Evolutionary conservation across 1,284 basidiomycete genomes (phyloP).

Genomic region (Ceratorhiza oryzae-sativae): DNA sequence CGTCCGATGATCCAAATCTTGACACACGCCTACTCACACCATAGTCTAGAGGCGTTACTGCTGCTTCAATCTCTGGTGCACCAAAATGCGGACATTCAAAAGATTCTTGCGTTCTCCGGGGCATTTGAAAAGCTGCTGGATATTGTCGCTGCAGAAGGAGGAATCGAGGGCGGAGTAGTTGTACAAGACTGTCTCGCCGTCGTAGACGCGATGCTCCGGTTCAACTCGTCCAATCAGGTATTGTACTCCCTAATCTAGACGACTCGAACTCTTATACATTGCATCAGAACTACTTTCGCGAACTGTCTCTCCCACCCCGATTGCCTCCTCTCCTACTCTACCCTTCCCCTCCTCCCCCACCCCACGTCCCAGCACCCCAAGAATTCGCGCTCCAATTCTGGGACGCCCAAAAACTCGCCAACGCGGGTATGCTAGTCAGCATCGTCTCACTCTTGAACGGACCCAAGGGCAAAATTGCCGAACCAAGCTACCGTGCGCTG

Average conservation of each 20-base stretch:
- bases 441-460: conserved; percentile 27
- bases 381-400: conserved; percentile 96
- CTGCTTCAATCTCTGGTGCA: conserved; percentile 83
- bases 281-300: conserved; percentile 92
- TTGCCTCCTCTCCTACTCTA: conserved; percentile 87
- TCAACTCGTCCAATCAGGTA: conserved; percentile 96
- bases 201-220: conserved; percentile 84
- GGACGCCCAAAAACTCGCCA: conserved; percentile 88
- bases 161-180: conserved; percentile 89
- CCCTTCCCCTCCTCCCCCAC: conserved; percentile 69
- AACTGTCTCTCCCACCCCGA: conserved; percentile 83
- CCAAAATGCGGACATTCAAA: conserved; percentile 94
- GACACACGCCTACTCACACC: conserved; percentile 49
- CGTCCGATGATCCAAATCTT: conserved; percentile 51
- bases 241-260: neutral
- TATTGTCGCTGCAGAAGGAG: conserved; percentile 86
- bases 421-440: conserved; percentile 75
- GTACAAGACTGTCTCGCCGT: conserved; percentile 87
- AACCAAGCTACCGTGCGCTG: conserved; percentile 27
- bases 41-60: conserved; percentile 73
- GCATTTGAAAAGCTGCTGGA: conserved; percentile 96
- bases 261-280: conserved; percentile 14
- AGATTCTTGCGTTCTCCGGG: conserved; percentile 96
- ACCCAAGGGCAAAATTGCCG: conserved; percentile 15
- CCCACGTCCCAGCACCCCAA: conserved; percentile 77